A percentile compares a stretch with the other conserved stretches of the same genome.
phyloP scores from a whole-genome alignment of 495 filamentous ascomycete species.

The Hypoxylon lenormandii region DNA sequence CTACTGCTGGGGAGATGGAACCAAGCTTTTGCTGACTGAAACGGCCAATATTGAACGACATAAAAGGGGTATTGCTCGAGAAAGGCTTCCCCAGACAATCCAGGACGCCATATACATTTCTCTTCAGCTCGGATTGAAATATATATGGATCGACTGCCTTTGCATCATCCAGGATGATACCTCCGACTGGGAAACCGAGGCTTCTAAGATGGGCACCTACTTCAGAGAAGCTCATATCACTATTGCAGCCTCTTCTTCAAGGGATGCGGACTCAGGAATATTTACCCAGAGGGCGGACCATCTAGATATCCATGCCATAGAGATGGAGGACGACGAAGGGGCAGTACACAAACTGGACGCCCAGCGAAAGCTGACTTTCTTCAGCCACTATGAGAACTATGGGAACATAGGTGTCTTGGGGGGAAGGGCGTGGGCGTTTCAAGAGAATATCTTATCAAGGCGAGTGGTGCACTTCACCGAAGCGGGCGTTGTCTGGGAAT shows the following conservation, averaged over 20 bases:
- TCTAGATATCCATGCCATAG: background rate
- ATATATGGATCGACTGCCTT: constrained; percentile 51
- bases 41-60: background rate
- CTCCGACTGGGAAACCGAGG: constrained; percentile 46
- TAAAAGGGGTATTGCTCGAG: background rate
- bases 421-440: constrained; percentile 32
- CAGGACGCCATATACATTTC: background rate
- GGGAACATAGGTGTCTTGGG: background rate
- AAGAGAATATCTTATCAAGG: constrained; percentile 37
- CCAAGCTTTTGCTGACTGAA: background rate
- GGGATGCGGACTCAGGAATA: background rate
- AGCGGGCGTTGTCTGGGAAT: constrained; percentile 45
- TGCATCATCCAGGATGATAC: constrained; percentile 51
- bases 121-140: constrained; percentile 10
- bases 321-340: background rate
- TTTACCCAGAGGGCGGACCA: background rate
- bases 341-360: background rate
- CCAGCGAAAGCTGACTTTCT: background rate
- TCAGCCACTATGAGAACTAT: background rate
- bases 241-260: constrained; percentile 20
- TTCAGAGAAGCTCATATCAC: constrained; percentile 42
- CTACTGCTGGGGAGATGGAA: background rate
- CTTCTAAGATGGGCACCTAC: constrained; percentile 40
- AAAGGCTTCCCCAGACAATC: background rate
- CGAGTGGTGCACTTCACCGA: constrained; percentile 39